Evolutionary conservation across 108 stramenopile species (phyloP).

Genomic region (Ochromonas danica): DNA sequence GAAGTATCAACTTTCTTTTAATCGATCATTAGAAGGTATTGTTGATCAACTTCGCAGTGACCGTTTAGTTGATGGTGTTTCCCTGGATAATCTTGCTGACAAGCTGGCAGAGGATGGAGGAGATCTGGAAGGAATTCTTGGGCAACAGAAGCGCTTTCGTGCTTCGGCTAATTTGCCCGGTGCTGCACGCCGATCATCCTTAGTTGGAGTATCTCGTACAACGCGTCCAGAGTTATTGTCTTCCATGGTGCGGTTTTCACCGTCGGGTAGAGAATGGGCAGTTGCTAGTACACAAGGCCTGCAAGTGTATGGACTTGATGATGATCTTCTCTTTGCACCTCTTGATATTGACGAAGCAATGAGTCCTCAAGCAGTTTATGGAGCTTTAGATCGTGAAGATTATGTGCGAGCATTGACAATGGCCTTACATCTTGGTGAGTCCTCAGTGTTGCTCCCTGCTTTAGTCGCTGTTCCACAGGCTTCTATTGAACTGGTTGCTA

Average conservation of each 20-base stretch:
- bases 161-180: slow-evolving; percentile 34
- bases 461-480: slow-evolving; percentile 44
- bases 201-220: neutral
- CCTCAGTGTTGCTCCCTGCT: slow-evolving; percentile 25
- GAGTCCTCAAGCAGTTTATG: slow-evolving; percentile 36
- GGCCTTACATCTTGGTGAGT: slow-evolving; percentile 56
- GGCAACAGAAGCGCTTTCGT: slow-evolving; percentile 27
- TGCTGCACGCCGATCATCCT: neutral
- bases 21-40: slow-evolving; percentile 48
- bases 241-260: slow-evolving; percentile 52
- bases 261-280: slow-evolving; percentile 60
- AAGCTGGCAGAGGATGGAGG: slow-evolving; percentile 39
- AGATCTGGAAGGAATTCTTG: slow-evolving; percentile 20
- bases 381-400: slow-evolving; percentile 38
- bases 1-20: slow-evolving; percentile 98
- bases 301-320: slow-evolving; percentile 57
- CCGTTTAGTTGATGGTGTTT: slow-evolving; percentile 43
- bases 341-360: slow-evolving; percentile 50
- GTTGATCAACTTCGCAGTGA: slow-evolving; percentile 54
- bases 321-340: slow-evolving; percentile 58
- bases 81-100: slow-evolving; percentile 37
- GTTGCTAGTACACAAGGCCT: slow-evolving; percentile 59
- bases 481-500: slow-evolving; percentile 35
- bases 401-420: slow-evolving; percentile 45
- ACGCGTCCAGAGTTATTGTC: slow-evolving; percentile 46